Evolutionary conservation across 129 eudicot species (phyloP).

Genomic region (Tagetes erecta): DNA sequence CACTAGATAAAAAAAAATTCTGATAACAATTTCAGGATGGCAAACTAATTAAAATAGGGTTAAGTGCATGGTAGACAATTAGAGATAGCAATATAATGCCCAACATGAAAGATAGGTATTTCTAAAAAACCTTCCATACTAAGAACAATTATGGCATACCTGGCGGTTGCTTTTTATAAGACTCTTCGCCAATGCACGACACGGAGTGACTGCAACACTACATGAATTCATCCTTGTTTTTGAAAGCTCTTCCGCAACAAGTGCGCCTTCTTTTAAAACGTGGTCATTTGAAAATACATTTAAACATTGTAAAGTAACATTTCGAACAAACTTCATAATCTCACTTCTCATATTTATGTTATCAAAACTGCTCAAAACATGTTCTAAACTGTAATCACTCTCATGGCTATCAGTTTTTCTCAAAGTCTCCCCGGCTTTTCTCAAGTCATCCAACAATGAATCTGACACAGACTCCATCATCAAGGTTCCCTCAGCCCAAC

Average conservation of each 20-base stretch:
- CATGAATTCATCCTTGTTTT: constrained; percentile 54
- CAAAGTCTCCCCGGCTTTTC: constrained; percentile 46
- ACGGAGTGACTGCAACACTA: constrained; percentile 57
- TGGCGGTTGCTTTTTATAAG: constrained; percentile 85
- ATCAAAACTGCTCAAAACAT: constrained; percentile 40
- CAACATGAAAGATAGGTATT: background rate
- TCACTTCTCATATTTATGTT: constrained; percentile 52
- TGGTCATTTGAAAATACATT: constrained; percentile 67
- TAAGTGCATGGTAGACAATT: constrained; percentile 3
- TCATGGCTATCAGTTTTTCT: constrained; percentile 35
- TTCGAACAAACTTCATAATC: constrained; percentile 81
- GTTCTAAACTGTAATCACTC: constrained; percentile 47
- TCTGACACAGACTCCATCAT: constrained; percentile 59
- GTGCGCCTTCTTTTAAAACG: constrained; percentile 74
- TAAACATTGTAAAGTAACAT: constrained; percentile 74
- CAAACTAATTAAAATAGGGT: background rate
- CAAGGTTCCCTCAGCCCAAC: constrained; percentile 67
- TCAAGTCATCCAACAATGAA: constrained; percentile 53
- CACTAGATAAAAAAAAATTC: background rate
- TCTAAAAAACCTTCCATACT: background rate
- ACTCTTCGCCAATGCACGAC: constrained; percentile 81
- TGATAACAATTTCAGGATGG: background rate
- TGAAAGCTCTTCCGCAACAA: constrained; percentile 82
- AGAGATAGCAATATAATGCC: background rate
- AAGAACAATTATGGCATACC: constrained; percentile 44